phyloP scores from a whole-genome alignment of 352 stramenopile genomes.

The Lagenidium giganteum region DNA sequence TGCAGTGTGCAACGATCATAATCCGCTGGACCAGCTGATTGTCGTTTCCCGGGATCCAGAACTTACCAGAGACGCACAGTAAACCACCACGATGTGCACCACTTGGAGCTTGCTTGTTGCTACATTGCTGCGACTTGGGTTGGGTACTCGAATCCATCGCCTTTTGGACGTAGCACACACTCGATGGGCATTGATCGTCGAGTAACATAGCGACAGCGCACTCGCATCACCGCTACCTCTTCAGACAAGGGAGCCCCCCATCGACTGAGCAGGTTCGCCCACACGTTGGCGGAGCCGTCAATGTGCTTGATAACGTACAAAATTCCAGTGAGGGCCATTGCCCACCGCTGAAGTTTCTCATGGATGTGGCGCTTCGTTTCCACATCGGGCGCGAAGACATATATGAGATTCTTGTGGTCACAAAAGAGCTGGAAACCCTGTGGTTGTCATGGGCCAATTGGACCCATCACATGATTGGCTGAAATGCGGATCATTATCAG shows the following conservation, averaged over 20 bases:
- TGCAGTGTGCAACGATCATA: conserved; percentile 13
- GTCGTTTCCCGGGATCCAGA: conserved; percentile 6
- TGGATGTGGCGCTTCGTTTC: conserved; percentile 10
- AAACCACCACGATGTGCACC: not conserved
- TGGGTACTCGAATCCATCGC: conserved; percentile 7
- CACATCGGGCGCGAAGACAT: conserved; percentile 5
- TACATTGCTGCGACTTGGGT: conserved; percentile 1
- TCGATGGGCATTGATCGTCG: too few species aligned
- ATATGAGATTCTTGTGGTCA: conserved; percentile 14
- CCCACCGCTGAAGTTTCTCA: conserved; percentile 7
- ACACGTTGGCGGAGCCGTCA: conserved; percentile 7
- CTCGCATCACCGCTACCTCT: too few species aligned
- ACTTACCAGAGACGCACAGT: not conserved
- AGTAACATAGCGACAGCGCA: too few species aligned
- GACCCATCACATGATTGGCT: too few species aligned
- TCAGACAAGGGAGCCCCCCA: too few species aligned
- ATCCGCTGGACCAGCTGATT: conserved; percentile 2
- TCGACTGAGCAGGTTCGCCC: conserved; percentile 10
- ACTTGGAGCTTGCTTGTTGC: not conserved
- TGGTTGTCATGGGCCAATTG: too few species aligned
- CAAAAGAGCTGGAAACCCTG: conserved; percentile 18
- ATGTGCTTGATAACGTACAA: conserved; percentile 8
- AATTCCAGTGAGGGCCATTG: conserved; percentile 1
- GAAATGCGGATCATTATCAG: too few species aligned
- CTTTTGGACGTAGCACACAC: too few species aligned